A percentile compares a stretch with the other conserved stretches of the same genome.
These are phyloP conservation scores for Aspergillus pseudotamarii DNA, from an alignment of 2,329 filamentous ascomycete species.

Conservation along the genomic window DNA sequence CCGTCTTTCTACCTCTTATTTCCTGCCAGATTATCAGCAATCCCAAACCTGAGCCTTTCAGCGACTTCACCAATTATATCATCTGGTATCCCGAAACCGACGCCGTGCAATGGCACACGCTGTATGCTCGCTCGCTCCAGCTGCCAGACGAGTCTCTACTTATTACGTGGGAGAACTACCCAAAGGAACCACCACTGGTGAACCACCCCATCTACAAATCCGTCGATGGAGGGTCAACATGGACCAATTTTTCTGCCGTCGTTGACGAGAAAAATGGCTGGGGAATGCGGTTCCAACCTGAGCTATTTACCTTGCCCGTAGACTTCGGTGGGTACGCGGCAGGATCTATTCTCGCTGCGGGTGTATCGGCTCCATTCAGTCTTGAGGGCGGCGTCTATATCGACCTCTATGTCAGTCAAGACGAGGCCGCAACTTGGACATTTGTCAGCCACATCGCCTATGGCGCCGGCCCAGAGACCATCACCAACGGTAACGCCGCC, in stretches of 20 bases:
- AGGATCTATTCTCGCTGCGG: conserved; percentile 64
- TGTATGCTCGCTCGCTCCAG: not conserved
- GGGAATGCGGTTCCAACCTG: conserved; percentile 68
- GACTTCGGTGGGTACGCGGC: conserved; percentile 58
- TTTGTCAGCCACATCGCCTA: conserved; percentile 65
- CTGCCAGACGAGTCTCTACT: not conserved
- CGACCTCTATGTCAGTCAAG: conserved; percentile 66
- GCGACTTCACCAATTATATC: not conserved
- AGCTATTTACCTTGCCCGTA: conserved; percentile 62
- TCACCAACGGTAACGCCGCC: conserved; percentile 61
- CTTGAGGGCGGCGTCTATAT: conserved; percentile 59
- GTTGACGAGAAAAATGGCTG: conserved; percentile 63
- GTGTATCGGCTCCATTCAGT: conserved; percentile 43
- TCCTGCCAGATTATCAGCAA: not conserved
- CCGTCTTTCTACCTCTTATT: not conserved
- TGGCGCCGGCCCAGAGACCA: conserved; percentile 60
- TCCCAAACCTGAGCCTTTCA: not conserved
- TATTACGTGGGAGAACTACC: not conserved
- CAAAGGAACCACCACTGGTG: not conserved
- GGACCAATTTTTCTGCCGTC: conserved; percentile 63
- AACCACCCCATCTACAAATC: conserved; percentile 11
- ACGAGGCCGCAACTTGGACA: conserved; percentile 63
- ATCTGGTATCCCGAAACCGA: not conserved
- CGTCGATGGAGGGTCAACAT: conserved; percentile 56
- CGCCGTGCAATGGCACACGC: not conserved